These are phyloP conservation scores for Mycena sanguinolenta DNA, from an alignment of 768 basidiomycete genomes.

Conservation along the genomic window DNA sequence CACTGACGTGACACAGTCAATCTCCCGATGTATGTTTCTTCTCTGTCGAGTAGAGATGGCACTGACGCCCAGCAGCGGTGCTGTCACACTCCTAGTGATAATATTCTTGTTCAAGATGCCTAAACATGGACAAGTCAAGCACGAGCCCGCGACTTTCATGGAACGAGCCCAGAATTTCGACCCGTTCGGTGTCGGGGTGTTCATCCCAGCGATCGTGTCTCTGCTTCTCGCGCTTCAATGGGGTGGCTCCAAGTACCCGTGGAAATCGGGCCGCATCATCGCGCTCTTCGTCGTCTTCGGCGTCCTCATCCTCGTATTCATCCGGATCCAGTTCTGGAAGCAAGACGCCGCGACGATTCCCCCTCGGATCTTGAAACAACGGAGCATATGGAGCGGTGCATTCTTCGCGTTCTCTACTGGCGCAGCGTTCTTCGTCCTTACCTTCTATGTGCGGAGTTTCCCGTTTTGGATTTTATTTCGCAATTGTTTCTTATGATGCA, in stretches of 20 bases:
- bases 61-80: conserved; percentile 12
- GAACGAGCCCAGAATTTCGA: conserved; percentile 31
- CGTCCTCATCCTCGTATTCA: conserved; percentile 34
- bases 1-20: conserved; percentile 33
- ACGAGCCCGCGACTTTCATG: conserved; percentile 1
- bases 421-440: conserved; percentile 28
- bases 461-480: background rate
- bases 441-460: conserved; percentile 10
- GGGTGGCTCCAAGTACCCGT: conserved; percentile 60
- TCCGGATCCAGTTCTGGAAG: conserved; percentile 32
- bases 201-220: conserved; percentile 34
- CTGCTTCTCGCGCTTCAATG: conserved; percentile 55
- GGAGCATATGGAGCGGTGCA: conserved; percentile 24
- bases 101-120: conserved; percentile 39
- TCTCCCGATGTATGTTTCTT: conserved; percentile 16
- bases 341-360: conserved; percentile 31
- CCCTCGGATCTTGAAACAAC: conserved; percentile 28
- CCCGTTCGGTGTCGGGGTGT: conserved; percentile 29
- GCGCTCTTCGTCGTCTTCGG: conserved; percentile 27
- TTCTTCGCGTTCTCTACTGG: conserved; percentile 18
- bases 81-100: conserved; percentile 28
- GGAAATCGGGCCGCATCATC: conserved; percentile 45
- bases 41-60: background rate
- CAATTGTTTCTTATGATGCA: too few relatives aligned
- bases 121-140: background rate